Evolutionary conservation across 176 grass and related monocot species (phyloP), one percentile per base, ranked within the genome.

Genomic region (sorghum (Sorghum bicolor)): DNA sequence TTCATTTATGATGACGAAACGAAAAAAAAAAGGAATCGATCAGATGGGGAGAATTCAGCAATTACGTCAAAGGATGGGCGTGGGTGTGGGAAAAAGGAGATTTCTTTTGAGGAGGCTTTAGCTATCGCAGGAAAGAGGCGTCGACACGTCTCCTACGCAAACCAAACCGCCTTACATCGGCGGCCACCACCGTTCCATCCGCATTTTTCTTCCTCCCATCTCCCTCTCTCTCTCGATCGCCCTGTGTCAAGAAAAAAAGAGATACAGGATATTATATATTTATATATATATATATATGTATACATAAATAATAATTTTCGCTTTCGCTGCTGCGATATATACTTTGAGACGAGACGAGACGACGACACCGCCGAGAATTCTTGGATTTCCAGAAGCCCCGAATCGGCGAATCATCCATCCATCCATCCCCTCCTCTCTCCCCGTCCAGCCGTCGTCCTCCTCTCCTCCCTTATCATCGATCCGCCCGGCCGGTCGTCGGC

Each of bases 71-170:
- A 83, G 75, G 17, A 75, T 69, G 66, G 80, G 88, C 38, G 47
- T 2, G 47, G 0, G 28, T 36, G 1, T 47, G 25, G 1, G 77
- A 86, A 64, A 85, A 45, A 10, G 4, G 29, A 61, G 1, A 38
- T 79, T 83, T 86, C 4, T 77, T 89, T 83, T 67, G 0, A 8
- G 67, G 61, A 65, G 69, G 1, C 80, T 70, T 87, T 63, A 64
- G 89, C 85, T 71, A 80, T 87, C 89, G 69, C 69, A 63, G 63
- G 89, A 87, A 84, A 87, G 89, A 87, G 19, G 32, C 80, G 70
- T 83, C 75, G 89, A 91, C 85, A 91, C 89, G 89, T 87, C 85
- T 90, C 84, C 70, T 76, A 77, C 67, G 84, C 84, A 83, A 90
- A 69, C 79, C 84, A 80, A 90, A 70, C 89, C 89, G 69, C 80